Conservation (phyloP, 2,329 filamentous ascomycete species). For the Trichoderma arundinaceum region DNA sequence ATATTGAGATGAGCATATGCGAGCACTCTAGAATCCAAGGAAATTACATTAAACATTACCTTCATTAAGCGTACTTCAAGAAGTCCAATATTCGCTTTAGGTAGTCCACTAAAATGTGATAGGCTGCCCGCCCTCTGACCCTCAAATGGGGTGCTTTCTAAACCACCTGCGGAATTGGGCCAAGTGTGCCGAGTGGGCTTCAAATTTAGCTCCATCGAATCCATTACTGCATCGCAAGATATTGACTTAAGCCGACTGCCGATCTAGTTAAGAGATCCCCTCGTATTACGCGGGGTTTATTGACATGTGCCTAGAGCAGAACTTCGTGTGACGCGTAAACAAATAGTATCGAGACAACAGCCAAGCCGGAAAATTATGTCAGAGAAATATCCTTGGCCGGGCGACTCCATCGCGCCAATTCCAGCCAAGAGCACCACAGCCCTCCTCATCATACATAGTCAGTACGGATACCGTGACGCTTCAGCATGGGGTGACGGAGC, state of each 20-base stretch:
- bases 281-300: not conserved
- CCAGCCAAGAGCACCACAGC: conserved; percentile 24
- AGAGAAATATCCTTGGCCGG: conserved; percentile 9
- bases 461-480: conserved; percentile 31
- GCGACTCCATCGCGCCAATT: conserved; percentile 1
- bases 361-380: not conserved
- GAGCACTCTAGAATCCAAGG: not conserved
- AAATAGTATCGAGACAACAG: not conserved
- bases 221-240: not conserved
- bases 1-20: not conserved
- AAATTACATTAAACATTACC: not conserved
- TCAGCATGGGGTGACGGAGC: conserved; percentile 10
- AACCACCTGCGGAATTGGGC: not conserved
- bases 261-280: not conserved
- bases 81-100: not conserved
- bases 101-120: not conserved
- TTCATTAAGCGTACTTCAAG: not conserved
- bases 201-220: not conserved
- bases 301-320: not conserved
- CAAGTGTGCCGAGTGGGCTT: conserved; percentile 8
- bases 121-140: too few relatives aligned
- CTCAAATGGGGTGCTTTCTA: not conserved
- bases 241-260: not conserved
- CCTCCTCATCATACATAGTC: conserved; percentile 35
- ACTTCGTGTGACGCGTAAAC: not conserved